Base-by-base conservation (phyloP, 352 stramenopile species). In the Phytopythium vexans region DNA sequence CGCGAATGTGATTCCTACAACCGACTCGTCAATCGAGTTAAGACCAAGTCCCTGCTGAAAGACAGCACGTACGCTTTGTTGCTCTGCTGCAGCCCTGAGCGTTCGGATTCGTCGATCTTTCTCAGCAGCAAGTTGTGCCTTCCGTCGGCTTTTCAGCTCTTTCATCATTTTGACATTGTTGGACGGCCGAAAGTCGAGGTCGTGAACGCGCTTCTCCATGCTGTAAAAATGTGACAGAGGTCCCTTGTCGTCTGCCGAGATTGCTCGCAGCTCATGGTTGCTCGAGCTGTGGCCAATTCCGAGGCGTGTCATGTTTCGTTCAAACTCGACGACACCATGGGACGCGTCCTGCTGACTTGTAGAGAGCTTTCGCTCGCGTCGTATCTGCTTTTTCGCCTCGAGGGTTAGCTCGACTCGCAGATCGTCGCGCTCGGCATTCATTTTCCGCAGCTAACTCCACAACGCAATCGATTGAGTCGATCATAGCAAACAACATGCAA, bases 161-260 rank as follows among this genome's bases (percentile, higher is more conserved):
- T 88, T 89, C 81, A 92, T 89, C 81, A 92, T 92, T 54, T 89
- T 77, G 15, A 89, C 43, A 44, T 92, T 92, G 56, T 82, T 89
- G 3, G 81, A 86, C 9, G 78, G 81, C 0, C 81, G 67, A 47
- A 92, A 89, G n/a, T 78, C 61, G 45, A 86, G 63, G 40, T 72
- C 58, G 6, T 79, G 58, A 1, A 89, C 77, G 4, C 67, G 60
- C 49, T 73, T 49, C 44, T 88, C 70, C 0, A 92, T 59, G 21
- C 40, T 56, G 7, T 60, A 46, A 8, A 86, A 57, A 52, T 88
- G 81, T 0, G 53, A 66, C 4, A 82, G 40, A 0, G 74, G 37
- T 6, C 70, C 77, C 12, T 62, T 35, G 47, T 88, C 78, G 38
- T 52, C 66, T 0, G 58, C 38, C 14, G 70, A 54, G 12, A 88